Percentiles rank a stretch among this genome's conserved stretches.
phyloP scores from a whole-genome alignment of 495 filamentous ascomycete species.

The Tetracladium marchalianum region DNA sequence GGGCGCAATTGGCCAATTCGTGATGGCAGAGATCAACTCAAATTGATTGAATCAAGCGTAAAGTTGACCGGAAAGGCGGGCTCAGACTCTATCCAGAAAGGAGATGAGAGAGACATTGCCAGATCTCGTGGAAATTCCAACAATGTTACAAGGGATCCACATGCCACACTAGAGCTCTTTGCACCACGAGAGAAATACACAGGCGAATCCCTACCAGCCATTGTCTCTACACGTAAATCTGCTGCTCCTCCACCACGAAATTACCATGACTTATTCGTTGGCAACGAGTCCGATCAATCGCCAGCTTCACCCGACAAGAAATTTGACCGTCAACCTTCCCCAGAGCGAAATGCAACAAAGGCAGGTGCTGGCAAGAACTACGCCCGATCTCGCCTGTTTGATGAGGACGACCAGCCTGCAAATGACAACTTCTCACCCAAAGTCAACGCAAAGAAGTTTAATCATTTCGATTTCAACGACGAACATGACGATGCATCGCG shows the following conservation, averaged over 20 bases:
- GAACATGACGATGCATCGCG: constrained; percentile 35
- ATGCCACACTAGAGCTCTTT: constrained; percentile 69
- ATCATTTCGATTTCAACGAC: constrained; percentile 80
- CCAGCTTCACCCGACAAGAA: constrained; percentile 18
- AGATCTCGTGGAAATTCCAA: constrained; percentile 36
- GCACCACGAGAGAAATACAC: constrained; percentile 46
- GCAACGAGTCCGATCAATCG: constrained; percentile 24
- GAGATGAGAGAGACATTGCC: constrained; percentile 14
- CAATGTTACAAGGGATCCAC: constrained; percentile 52
- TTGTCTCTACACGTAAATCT: constrained; percentile 43
- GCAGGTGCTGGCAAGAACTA: constrained; percentile 60
- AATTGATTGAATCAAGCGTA: constrained; percentile 50
- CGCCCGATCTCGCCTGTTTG: constrained; percentile 60
- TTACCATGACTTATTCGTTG: constrained; percentile 53
- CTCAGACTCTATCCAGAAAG: constrained; percentile 8
- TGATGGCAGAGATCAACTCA: constrained; percentile 76
- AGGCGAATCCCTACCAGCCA: constrained; percentile 30
- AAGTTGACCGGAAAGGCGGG: constrained; percentile 23
- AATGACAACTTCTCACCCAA: constrained; percentile 39
- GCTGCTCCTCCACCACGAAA: constrained; percentile 54
- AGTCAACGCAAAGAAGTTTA: constrained; percentile 61
- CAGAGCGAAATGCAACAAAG: constrained; percentile 42
- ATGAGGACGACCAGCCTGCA: constrained; percentile 37
- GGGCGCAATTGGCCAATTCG: constrained; percentile 90
- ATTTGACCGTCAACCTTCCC: constrained; percentile 30